phyloP scores from a whole-genome alignment of 2,329 filamentous ascomycete species.

The Verticillium longisporum region DNA sequence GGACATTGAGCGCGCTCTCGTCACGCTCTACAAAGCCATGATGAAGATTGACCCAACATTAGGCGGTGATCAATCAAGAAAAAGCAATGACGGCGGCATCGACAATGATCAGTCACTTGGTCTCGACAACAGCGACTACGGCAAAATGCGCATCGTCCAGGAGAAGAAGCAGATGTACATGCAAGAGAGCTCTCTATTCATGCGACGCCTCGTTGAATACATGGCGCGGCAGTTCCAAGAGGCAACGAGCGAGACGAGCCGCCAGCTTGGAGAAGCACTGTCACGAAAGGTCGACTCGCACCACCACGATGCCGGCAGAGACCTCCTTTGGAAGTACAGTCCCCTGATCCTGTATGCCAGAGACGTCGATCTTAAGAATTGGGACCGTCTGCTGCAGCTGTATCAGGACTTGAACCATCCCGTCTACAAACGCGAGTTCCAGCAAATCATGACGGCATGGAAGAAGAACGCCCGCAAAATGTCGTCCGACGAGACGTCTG shows the following conservation, averaged over 20 bases:
- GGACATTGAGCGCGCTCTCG: conserved; percentile 69
- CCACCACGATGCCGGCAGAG: conserved; percentile 66
- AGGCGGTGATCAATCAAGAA: conserved; percentile 42
- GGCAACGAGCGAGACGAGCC: conserved; percentile 63
- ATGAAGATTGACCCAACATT: conserved; percentile 84
- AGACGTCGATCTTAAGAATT: conserved; percentile 75
- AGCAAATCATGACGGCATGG: conserved; percentile 70
- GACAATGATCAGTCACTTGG: conserved; percentile 28
- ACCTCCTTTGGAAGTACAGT: conserved; percentile 79
- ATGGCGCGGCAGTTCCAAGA: conserved; percentile 76
- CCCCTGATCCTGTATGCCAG: conserved; percentile 82
- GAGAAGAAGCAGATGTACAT: conserved; percentile 91
- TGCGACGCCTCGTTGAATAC: conserved; percentile 73
- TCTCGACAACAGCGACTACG: conserved; percentile 58
- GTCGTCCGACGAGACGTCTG: conserved; percentile 63
- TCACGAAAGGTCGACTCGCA: conserved; percentile 62
- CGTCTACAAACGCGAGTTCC: conserved; percentile 77
- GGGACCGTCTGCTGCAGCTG: conserved; percentile 70
- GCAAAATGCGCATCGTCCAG: conserved; percentile 87
- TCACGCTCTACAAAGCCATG: conserved; percentile 87
- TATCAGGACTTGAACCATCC: conserved; percentile 74
- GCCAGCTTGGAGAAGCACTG: conserved; percentile 53
- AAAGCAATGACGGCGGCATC: conserved; percentile 40
- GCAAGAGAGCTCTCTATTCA: conserved; percentile 67
- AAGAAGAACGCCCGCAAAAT: conserved; percentile 71